Conservation (phyloP, 2,329 filamentous ascomycete species). For the Fusarium zealandicum region DNA sequence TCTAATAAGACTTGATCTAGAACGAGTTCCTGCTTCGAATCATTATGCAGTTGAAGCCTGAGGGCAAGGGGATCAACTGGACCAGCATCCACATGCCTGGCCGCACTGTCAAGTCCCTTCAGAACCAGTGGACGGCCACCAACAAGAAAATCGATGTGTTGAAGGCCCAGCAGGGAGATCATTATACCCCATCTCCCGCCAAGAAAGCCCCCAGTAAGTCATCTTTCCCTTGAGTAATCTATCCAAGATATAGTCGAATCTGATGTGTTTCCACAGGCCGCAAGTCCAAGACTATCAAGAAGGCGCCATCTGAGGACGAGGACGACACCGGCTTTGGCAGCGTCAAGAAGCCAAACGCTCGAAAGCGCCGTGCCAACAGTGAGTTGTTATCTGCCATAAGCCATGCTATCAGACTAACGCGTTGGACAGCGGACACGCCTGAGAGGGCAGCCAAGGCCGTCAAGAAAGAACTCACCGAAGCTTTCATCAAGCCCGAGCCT, state of each 20-base stretch:
- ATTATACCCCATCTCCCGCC: slow-evolving; percentile 15
- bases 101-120: slow-evolving; percentile 49
- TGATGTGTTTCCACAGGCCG: slow-evolving; percentile 28
- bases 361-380: slow-evolving; percentile 32
- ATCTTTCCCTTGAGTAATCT: no score
- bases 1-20: slow-evolving; percentile 30
- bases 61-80: slow-evolving; percentile 49
- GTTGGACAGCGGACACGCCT: slow-evolving; percentile 3
- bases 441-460: slow-evolving; percentile 27
- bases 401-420: slow-evolving; percentile 7
- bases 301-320: slow-evolving; percentile 1
- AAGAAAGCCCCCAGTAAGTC: slow-evolving; percentile 42
- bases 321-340: slow-evolving; percentile 2
- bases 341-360: slow-evolving; percentile 23
- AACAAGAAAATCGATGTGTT: slow-evolving; percentile 48
- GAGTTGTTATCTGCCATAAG: neutral
- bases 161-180: slow-evolving; percentile 33
- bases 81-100: slow-evolving; percentile 46
- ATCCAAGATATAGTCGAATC: neutral
- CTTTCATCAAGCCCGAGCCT: slow-evolving; percentile 22
- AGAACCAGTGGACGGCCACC: slow-evolving; percentile 49
- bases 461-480: slow-evolving; percentile 26
- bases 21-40: slow-evolving; percentile 48
- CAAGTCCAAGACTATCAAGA: slow-evolving; percentile 34
- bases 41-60: slow-evolving; percentile 44